Conservation (phyloP, 345 rosid species). For the Bretschneidera sinensis region DNA sequence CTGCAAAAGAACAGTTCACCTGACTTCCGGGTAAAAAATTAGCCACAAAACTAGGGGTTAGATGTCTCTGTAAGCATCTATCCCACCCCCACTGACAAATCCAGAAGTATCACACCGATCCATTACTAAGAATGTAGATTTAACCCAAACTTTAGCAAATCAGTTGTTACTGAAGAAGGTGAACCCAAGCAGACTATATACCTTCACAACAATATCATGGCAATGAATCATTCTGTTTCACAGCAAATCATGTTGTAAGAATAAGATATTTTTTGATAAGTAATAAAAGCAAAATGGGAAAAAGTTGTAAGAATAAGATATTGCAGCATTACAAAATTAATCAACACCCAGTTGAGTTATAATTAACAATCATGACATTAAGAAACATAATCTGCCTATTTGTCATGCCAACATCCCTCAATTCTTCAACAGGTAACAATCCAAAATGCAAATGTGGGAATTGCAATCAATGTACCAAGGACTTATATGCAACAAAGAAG, state of each 20-base stretch:
- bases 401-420: background rate
- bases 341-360: background rate
- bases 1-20: slow-evolving; percentile 35
- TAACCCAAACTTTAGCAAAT: slow-evolving; percentile 23
- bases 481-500: too few relatives aligned
- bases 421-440: background rate
- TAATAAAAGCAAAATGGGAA: too few relatives aligned
- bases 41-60: slow-evolving; percentile 58
- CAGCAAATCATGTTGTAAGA: slow-evolving; percentile 3
- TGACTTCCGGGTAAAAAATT: slow-evolving; percentile 52
- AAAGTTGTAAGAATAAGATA: too few relatives aligned
- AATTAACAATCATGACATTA: background rate
- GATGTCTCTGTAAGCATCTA: slow-evolving; percentile 31
- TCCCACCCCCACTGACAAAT: slow-evolving; percentile 90
- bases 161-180: slow-evolving; percentile 21
- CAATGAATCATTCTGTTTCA: slow-evolving; percentile 50
- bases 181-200: slow-evolving; percentile 16
- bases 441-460: too few relatives aligned
- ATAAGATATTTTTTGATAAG: too few relatives aligned
- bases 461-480: too few relatives aligned
- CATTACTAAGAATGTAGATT: slow-evolving; percentile 36
- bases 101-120: slow-evolving; percentile 91
- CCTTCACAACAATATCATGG: slow-evolving; percentile 25
- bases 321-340: background rate
- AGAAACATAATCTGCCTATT: background rate